Evolutionary conservation across 441 rosid species (phyloP).

Genomic region (Rhodomyrtus psidioides): DNA sequence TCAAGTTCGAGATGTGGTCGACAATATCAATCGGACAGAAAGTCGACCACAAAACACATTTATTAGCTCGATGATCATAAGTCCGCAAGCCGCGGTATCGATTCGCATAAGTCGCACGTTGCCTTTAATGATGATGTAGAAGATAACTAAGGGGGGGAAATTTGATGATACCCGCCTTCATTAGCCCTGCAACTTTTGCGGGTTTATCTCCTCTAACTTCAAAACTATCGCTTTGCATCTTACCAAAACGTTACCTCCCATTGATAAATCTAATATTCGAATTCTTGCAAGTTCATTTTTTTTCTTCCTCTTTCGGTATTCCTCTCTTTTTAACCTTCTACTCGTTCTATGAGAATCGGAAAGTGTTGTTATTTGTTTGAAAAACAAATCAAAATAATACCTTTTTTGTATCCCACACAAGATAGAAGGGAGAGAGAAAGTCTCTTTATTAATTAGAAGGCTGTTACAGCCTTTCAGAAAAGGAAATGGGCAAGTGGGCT

Average conservation of each 20-base stretch:
- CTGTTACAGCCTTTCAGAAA: no score
- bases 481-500: no score
- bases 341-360: neutral
- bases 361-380: no score
- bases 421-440: no score
- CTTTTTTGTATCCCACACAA: no score
- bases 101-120: neutral
- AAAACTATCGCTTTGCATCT: neutral
- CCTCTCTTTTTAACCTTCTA: neutral
- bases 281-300: neutral
- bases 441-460: no score
- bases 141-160: neutral
- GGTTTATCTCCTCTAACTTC: neutral
- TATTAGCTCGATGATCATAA: neutral
- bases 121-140: neutral
- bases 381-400: no score
- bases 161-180: neutral
- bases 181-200: neutral
- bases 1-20: neutral
- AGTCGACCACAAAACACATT: neutral
- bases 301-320: neutral
- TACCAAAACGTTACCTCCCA: neutral
- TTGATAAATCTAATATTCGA: neutral
- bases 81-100: neutral
- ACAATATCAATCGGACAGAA: neutral